A percentile compares a stretch with the other conserved stretches of the same genome.
Evolutionary conservation across 129 eudicot species (phyloP).

Genomic region (carrot (Daucus carota)): DH1_v3.0 NC_030385.2:8925501-8926000

Average conservation of each 20-base stretch:
- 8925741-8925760: not conserved
- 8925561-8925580: not conserved
- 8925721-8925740: not conserved
- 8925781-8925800: not conserved
- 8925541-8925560: not conserved
- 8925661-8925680: not conserved
- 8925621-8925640: not conserved
- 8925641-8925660: not conserved
- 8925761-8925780: not conserved
- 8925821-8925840: not conserved
- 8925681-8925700: not conserved
- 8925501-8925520: not conserved
- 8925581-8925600: not conserved
- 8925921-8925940: constrained; percentile 99
- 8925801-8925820: not conserved
- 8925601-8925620: not conserved
- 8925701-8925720: not conserved
- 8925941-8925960: constrained; percentile 79
- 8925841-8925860: not conserved
- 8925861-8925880: not conserved
- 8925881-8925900: constrained; percentile 86
- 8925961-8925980: constrained; percentile 80
- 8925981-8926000: constrained; percentile 67
- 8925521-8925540: not conserved
- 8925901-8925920: constrained; percentile 84